Evolutionary conservation across 495 filamentous ascomycete genomes (phyloP).

Genomic region (Penicillium tannophilum): DNA sequence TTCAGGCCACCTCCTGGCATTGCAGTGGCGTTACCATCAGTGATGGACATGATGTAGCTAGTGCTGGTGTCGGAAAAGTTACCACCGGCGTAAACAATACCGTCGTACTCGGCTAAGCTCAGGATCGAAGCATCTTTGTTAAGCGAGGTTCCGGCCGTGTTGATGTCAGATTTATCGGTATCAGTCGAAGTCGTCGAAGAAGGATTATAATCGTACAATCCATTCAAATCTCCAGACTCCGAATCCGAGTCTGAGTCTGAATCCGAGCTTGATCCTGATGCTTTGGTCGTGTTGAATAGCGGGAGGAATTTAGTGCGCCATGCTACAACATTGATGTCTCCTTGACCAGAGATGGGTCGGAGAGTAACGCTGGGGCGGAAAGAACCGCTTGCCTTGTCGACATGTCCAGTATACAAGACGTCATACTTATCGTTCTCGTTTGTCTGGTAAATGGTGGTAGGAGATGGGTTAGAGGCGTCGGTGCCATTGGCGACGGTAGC

Average conservation of each 20-base stretch:
- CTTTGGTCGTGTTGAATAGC: constrained; percentile 55
- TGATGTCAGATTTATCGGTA: constrained; percentile 70
- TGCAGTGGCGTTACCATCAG: constrained; percentile 60
- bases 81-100: constrained; percentile 74
- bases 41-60: constrained; percentile 75
- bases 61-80: constrained; percentile 72
- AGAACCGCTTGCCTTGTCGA: constrained; percentile 71
- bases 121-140: constrained; percentile 64
- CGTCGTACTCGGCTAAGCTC: constrained; percentile 58
- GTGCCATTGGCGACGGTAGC: constrained; percentile 63
- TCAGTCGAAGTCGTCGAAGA: constrained; percentile 58
- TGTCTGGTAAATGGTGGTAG: constrained; percentile 72
- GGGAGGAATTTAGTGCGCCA: constrained; percentile 80
- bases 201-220: constrained; percentile 88
- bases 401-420: constrained; percentile 77
- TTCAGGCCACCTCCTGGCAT: constrained; percentile 78
- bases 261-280: not conserved
- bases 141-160: constrained; percentile 71
- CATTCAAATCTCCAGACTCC: constrained; percentile 69
- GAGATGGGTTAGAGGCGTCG: constrained; percentile 36
- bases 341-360: constrained; percentile 65
- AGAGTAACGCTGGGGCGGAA: constrained; percentile 86
- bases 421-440: constrained; percentile 96
- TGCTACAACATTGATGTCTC: constrained; percentile 76
- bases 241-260: constrained; percentile 7